phyloP scores from a whole-genome alignment of 2,329 filamentous ascomycete genomes.

The Botrytis squamosa region DNA sequence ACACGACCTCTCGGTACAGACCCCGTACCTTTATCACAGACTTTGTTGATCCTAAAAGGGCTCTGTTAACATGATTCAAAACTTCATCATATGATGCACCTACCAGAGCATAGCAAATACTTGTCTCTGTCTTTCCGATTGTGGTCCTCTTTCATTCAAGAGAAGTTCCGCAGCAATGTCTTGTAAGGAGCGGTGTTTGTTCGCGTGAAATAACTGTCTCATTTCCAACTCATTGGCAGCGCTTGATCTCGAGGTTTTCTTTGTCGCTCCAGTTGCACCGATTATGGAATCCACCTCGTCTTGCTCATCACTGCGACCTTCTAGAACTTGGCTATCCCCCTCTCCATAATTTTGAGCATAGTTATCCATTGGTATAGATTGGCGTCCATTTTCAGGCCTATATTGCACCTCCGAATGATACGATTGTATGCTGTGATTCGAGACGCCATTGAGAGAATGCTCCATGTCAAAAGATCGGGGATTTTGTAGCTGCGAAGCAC shows the following conservation, averaged over 20 bases:
- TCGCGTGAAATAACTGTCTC: constrained; percentile 69
- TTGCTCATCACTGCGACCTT: constrained; percentile 53
- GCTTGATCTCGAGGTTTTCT: constrained; percentile 62
- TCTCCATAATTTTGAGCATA: constrained; percentile 57
- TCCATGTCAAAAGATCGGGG: constrained; percentile 51
- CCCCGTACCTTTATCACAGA: constrained; percentile 71
- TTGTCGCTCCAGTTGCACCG: constrained; percentile 48
- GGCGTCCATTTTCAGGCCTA: constrained; percentile 42
- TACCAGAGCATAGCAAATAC: constrained; percentile 89
- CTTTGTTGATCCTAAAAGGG: constrained; percentile 63
- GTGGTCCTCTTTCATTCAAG: constrained; percentile 74
- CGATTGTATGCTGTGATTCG: constrained; percentile 44
- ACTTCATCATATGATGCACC: constrained; percentile 36
- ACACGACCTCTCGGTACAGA: constrained; percentile 92
- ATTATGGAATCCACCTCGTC: constrained; percentile 56
- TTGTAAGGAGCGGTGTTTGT: constrained; percentile 64
- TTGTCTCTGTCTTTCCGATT: constrained; percentile 79
- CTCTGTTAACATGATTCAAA: constrained; percentile 22
- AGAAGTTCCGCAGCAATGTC: constrained; percentile 76
- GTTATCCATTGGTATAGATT: constrained; percentile 54
- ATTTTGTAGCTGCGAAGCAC: constrained; percentile 55
- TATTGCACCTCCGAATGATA: constrained; percentile 46
- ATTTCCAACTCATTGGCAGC: constrained; percentile 81
- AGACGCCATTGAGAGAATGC: constrained; percentile 49
- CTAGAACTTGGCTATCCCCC: constrained; percentile 58